phyloP scores from a whole-genome alignment of 306 rosid genomes.

The Inga oerstediana region DNA sequence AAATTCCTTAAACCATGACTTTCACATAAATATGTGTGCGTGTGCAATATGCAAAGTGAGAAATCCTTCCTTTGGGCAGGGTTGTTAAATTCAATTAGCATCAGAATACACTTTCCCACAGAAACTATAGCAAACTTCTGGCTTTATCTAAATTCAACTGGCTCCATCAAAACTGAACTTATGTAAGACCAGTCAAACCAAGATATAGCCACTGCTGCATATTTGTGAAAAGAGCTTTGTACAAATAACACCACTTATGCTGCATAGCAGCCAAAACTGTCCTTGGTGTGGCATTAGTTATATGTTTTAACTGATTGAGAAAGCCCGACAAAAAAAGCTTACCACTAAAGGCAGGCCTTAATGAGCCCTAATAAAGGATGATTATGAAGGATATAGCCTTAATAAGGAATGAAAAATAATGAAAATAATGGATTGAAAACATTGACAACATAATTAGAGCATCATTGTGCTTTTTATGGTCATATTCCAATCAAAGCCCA shows the following conservation, averaged over 20 bases:
- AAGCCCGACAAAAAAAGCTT: conserved; percentile 6
- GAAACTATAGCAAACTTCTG: neutral
- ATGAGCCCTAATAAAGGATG: neutral
- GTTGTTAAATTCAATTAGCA: neutral
- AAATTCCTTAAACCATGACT: neutral
- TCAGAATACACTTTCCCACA: neutral
- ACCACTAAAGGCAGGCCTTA: neutral
- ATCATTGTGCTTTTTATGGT: conserved; percentile 7
- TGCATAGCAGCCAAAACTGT: conserved; percentile 6
- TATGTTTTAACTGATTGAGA: neutral
- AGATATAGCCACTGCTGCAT: neutral
- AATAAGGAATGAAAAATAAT: neutral
- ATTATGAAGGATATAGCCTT: neutral
- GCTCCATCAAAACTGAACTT: neutral
- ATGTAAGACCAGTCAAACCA: neutral
- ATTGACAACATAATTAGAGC: neutral
- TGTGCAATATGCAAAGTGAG: neutral
- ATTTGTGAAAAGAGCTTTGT: neutral
- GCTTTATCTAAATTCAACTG: neutral
- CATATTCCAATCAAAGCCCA: conserved; percentile 18
- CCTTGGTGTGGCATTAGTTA: neutral
- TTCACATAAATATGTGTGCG: neutral
- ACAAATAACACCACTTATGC: neutral
- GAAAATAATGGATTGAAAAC: neutral
- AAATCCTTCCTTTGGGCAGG: neutral